Evolutionary conservation across 1,284 basidiomycete genomes (phyloP).

Genomic region (Mrakiaceae sp.): DNA sequence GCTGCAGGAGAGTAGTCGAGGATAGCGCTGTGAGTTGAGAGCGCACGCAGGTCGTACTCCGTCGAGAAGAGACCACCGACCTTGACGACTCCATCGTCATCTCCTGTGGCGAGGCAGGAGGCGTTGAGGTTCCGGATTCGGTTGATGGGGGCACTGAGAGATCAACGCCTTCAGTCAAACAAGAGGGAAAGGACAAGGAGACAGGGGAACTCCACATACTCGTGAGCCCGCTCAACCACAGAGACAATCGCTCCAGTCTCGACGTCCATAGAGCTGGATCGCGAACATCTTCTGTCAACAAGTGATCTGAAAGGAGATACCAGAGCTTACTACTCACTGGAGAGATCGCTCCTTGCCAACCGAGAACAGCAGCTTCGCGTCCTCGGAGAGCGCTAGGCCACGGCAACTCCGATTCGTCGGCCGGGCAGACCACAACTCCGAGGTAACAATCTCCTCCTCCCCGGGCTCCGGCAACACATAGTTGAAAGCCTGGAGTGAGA

Average conservation of each 20-base stretch:
- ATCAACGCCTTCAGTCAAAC: constrained; percentile 16
- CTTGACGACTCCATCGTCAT: constrained; percentile 89
- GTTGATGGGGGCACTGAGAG: constrained; percentile 64
- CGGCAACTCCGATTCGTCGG: constrained; percentile 55
- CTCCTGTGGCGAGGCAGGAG: constrained; percentile 68
- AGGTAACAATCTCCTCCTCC: constrained; percentile 17
- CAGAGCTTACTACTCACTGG: constrained; percentile 45
- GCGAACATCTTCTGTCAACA: neutral
- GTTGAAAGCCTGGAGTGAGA: constrained; percentile 7
- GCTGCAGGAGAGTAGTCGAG: constrained; percentile 36
- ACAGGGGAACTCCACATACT: constrained; percentile 44
- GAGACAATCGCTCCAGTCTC: constrained; percentile 52
- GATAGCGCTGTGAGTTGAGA: neutral
- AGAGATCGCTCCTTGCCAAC: constrained; percentile 75
- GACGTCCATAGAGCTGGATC: constrained; percentile 54
- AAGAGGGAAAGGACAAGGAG: constrained; percentile 8
- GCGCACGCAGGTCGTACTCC: too few relatives aligned
- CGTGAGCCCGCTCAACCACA: constrained; percentile 57
- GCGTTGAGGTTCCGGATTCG: constrained; percentile 59
- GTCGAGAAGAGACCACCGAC: constrained; percentile 36
- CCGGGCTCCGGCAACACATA: constrained; percentile 44
- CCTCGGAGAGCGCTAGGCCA: constrained; percentile 50
- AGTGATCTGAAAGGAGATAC: neutral
- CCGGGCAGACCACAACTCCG: constrained; percentile 27
- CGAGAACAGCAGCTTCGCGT: constrained; percentile 57